Evolutionary conservation across 2,329 filamentous ascomycete genomes (phyloP), one percentile per base, ranked within the genome.

Genomic region (Colletotrichum karsti): DNA sequence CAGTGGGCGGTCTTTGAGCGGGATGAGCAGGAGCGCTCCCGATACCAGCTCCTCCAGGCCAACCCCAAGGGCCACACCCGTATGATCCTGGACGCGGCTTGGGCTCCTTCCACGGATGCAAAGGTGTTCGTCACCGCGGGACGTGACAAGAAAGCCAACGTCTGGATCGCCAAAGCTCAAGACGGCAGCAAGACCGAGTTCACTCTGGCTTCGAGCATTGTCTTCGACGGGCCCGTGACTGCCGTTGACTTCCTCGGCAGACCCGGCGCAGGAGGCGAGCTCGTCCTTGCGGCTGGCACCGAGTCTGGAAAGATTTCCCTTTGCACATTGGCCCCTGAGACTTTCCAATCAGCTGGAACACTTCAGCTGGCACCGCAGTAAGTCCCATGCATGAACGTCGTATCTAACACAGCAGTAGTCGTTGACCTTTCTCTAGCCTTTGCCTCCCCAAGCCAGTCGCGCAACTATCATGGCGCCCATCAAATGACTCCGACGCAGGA

Each of bases 11-110:
- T 98, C 1, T 99, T 95, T 77, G 82, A 88, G 73, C 84, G 89
- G 41, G 80, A 80, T 35, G 76, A 75, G 6, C 76, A 72, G 35
- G 73, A 71, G 33, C 48, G 63, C 2, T 73, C 73, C 30, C 75
- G 75, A 13, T 98, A 92, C 74, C 80, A 78, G 24, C 82, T 91
- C 3, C 78, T 88, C 41, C 83, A 90, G 69, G 83, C 87, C 3
- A 94, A 97, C 73, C 88, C 90, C 2, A 98, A 97, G 80, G 95
- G 93, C 0, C 96, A 99, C 78, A 87, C 92, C 4, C 86, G 96
- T 67, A 98, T 99, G 94, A 95, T 99, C 50, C 85, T 98, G 13
- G 94, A 94, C 76, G 92, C 90, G 1, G 89, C 93, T 3, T 99
- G 96, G 95, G 91, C 92, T 1, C 91, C 92, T 1, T 28, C 85